Percentiles rank a stretch among this genome's conserved stretches.
Conservation (phyloP, 1,139 yeast genomes). For the Blastobotrys malaysiensis region DNA sequence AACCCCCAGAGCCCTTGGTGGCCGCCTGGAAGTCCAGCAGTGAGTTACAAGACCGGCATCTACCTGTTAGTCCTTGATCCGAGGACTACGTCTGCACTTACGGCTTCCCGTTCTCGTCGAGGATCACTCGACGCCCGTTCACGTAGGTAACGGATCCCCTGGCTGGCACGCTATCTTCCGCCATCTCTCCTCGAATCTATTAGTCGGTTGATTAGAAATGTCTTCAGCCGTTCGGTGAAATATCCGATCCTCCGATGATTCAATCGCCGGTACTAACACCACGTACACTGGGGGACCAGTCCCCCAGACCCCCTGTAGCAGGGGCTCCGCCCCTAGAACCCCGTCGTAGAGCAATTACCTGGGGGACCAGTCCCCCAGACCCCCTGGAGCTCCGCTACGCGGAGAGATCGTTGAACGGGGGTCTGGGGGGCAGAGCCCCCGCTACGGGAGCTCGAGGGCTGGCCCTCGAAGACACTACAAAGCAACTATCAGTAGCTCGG, state of each 20-base stretch:
- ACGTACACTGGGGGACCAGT: too few species aligned
- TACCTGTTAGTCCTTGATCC: slow-evolving; percentile 20
- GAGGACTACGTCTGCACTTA: slow-evolving; percentile 37
- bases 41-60: slow-evolving; percentile 82
- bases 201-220: not conserved
- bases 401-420: too few species aligned
- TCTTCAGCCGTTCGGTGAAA: not conserved
- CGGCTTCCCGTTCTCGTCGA: slow-evolving; percentile 90
- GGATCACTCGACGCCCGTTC: slow-evolving; percentile 62
- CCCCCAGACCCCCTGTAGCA: not conserved
- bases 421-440: too few species aligned
- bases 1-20: slow-evolving; percentile 15
- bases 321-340: not conserved
- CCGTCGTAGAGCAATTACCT: too few species aligned
- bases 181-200: not conserved
- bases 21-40: slow-evolving; percentile 70
- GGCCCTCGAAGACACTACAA: too few species aligned
- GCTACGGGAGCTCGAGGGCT: too few species aligned
- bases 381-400: too few species aligned
- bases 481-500: too few species aligned
- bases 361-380: too few species aligned
- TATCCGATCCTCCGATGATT: not conserved
- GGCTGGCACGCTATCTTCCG: slow-evolving; percentile 1
- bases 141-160: slow-evolving; percentile 18
- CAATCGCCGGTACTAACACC: too few species aligned